These are phyloP conservation scores for Sphaerobolus stellatus DNA, from an alignment of 1,284 basidiomycete genomes.

Conservation along the genomic window DNA sequence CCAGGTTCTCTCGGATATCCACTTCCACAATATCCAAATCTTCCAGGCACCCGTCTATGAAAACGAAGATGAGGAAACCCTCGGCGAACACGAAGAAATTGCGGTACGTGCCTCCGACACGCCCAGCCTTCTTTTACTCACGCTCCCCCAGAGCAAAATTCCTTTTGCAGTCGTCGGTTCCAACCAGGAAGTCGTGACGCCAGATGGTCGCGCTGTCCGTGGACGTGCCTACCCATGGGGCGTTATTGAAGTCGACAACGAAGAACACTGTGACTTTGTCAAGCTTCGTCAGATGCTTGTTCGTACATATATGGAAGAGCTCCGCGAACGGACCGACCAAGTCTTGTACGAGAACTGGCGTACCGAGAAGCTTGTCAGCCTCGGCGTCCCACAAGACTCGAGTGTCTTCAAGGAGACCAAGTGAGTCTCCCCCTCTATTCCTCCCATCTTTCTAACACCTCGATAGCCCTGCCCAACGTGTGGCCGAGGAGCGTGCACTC, in stretches of 20 bases:
- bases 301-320: conserved; percentile 96
- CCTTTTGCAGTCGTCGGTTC: conserved; percentile 97
- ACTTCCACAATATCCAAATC: conserved; percentile 91
- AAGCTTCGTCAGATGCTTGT: conserved; percentile 98
- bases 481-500: conserved; percentile 91
- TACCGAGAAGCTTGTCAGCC: conserved; percentile 88
- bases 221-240: conserved; percentile 96
- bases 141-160: conserved; percentile 72
- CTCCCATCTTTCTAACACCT: background rate
- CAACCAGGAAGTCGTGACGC: conserved; percentile 73
- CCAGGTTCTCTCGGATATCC: conserved; percentile 88
- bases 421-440: conserved; percentile 49
- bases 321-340: conserved; percentile 92
- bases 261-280: conserved; percentile 97
- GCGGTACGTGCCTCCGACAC: conserved; percentile 43
- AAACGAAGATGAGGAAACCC: conserved; percentile 95
- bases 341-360: conserved; percentile 96
- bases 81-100: conserved; percentile 94
- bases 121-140: conserved; percentile 1
- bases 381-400: conserved; percentile 96
- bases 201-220: conserved; percentile 86
- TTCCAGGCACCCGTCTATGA: conserved; percentile 96
- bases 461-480: conserved; percentile 84
- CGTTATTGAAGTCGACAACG: conserved; percentile 96
- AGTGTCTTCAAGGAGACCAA: conserved; percentile 98